These are phyloP conservation scores for Magnolia kwangsiensis DNA, from an alignment of 164 flowering plant genomes.

Conservation along the genomic window DNA sequence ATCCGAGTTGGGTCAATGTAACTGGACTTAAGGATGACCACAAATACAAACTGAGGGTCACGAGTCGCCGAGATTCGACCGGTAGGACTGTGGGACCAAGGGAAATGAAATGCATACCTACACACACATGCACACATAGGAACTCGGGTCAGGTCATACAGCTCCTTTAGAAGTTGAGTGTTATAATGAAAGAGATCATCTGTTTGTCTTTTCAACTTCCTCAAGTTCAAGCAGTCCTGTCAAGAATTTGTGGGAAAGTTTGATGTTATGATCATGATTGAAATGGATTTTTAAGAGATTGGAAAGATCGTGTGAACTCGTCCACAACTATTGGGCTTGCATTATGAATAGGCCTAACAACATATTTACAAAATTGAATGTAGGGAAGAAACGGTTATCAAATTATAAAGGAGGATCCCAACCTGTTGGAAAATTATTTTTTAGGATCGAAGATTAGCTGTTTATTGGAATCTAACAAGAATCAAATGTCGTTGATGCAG, in stretches of 20 bases:
- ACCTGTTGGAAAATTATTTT: constrained; percentile 43
- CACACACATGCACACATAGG: too few relatives aligned
- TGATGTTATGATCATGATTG: constrained; percentile 33
- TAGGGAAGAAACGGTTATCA: constrained; percentile 43
- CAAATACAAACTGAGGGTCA: too few relatives aligned
- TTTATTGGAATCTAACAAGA: constrained; percentile 24
- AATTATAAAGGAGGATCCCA: constrained; percentile 46
- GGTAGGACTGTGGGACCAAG: too few relatives aligned
- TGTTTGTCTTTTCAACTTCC: constrained; percentile 43
- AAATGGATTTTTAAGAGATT: constrained; percentile 46
- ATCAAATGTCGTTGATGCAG: constrained; percentile 16
- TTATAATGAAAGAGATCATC: constrained; percentile 20
- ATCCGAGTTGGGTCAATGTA: too few relatives aligned
- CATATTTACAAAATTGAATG: constrained; percentile 31
- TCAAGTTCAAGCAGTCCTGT: constrained; percentile 30
- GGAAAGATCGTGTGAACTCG: constrained; percentile 32
- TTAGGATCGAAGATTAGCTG: constrained; percentile 32
- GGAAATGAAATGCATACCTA: too few relatives aligned
- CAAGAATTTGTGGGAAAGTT: constrained; percentile 37
- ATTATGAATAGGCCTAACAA: constrained; percentile 38
- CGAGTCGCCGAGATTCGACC: too few relatives aligned
- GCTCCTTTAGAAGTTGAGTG: constrained; percentile 46
- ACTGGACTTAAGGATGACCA: too few relatives aligned
- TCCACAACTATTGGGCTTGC: constrained; percentile 39
- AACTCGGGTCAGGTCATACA: too few relatives aligned